A percentile compares a stretch with the other conserved stretches of the same genome.
Evolutionary conservation across 352 stramenopile genomes (phyloP).

Genomic region (Globisporangium sylvaticum): DNA sequence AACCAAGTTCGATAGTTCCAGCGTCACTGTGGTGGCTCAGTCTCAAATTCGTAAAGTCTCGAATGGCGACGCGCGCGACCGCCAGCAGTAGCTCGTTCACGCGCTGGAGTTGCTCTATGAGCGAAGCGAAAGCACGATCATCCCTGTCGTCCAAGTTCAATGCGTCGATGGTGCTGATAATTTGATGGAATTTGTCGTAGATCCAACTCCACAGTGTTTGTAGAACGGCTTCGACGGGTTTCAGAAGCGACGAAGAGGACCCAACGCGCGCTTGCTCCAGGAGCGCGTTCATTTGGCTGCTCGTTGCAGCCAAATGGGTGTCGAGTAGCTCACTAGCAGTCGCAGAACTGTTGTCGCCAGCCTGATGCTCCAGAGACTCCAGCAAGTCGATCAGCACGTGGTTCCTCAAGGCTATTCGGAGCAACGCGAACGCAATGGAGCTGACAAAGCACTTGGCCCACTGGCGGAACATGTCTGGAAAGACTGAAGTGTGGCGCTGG

Average conservation of each 20-base stretch:
- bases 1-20: neutral
- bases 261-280: constrained; percentile 10
- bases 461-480: neutral
- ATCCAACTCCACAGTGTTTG: neutral
- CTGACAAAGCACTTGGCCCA: constrained; percentile 15
- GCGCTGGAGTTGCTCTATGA: constrained; percentile 18
- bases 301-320: constrained; percentile 3
- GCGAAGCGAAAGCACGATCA: neutral
- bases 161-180: neutral
- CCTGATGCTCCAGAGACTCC: neutral
- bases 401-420: constrained; percentile 15
- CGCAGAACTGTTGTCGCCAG: neutral
- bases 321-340: neutral
- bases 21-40: neutral
- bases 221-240: neutral
- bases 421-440: constrained; percentile 22
- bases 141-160: neutral
- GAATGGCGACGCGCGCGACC: constrained; percentile 16
- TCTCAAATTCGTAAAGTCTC: constrained; percentile 18
- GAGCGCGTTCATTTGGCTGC: neutral
- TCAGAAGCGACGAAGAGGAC: constrained; percentile 9
- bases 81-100: constrained; percentile 23
- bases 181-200: neutral
- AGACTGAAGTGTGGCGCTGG: neutral
- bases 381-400: constrained; percentile 14